These are phyloP conservation scores for Candida cerambycidarum DNA, from an alignment of 805 yeast species.

Conservation along the genomic window DNA sequence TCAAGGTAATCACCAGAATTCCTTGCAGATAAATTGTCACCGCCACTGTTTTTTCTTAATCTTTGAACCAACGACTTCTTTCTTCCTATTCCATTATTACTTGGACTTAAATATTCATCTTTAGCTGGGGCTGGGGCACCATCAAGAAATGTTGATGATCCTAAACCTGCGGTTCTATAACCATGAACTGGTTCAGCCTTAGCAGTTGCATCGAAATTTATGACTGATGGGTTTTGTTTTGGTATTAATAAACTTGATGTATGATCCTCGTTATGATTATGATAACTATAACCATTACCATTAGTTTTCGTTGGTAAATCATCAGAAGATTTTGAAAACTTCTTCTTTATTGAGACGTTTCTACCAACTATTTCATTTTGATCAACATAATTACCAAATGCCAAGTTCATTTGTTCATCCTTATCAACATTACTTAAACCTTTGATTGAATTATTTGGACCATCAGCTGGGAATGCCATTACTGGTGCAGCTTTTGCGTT, in stretches of 20 bases:
- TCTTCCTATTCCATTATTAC: slow-evolving; percentile 57
- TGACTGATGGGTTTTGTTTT: slow-evolving; percentile 52
- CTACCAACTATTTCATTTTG: slow-evolving; percentile 41
- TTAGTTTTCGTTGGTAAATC: slow-evolving; percentile 17
- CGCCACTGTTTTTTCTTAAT: slow-evolving; percentile 43
- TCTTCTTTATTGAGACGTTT: slow-evolving; percentile 13
- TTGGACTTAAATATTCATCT: slow-evolving; percentile 26
- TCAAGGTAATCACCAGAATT: slow-evolving; percentile 19
- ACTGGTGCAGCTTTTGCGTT: slow-evolving; percentile 80
- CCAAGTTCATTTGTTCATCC: slow-evolving; percentile 61
- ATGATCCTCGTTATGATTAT: slow-evolving; percentile 17
- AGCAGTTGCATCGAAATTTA: slow-evolving; percentile 67
- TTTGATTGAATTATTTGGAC: slow-evolving; percentile 83
- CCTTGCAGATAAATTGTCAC: slow-evolving; percentile 34
- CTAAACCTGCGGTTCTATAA: slow-evolving; percentile 80
- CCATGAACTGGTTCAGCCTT: slow-evolving; percentile 83
- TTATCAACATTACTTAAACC: slow-evolving; percentile 55
- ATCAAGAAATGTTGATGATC: slow-evolving; percentile 87
- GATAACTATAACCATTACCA: slow-evolving; percentile 17
- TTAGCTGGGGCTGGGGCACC: slow-evolving; percentile 87
- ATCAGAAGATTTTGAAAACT: slow-evolving; percentile 12
- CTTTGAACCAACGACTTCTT: slow-evolving; percentile 82
- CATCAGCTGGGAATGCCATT: slow-evolving; percentile 91
- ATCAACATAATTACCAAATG: slow-evolving; percentile 68
- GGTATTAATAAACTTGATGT: slow-evolving; percentile 33